Evolutionary conservation across 1,284 basidiomycete species (phyloP), one percentile per base, ranked within the genome.

Genomic region (Lentinus polychrous): DNA sequence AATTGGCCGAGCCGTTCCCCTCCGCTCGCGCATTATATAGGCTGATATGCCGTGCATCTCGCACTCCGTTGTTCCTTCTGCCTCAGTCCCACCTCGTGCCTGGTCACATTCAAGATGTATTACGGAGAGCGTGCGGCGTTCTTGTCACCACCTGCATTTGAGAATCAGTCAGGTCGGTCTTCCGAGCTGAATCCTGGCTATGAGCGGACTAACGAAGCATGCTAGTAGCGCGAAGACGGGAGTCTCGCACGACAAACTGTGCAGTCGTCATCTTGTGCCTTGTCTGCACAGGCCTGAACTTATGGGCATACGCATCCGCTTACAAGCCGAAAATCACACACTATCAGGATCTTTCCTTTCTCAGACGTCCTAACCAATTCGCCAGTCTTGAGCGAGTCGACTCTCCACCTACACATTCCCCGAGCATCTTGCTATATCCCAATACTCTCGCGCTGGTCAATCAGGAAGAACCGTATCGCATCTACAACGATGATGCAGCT

Each of bases 241-340:
- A 20, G n/a, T 23, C 24, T 31, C 3, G 8, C n/a, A 31, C 24
- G 7, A 31, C 32, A 7, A 43, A 5, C 24, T 31, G 24, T 7
- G 11, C 31, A n/a, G 23, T 31, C 14, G 18, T 45, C 18, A 6
- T 39, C 11, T 34, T 46, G 34, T 45, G 43, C 33, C 14, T 45
- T 14, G 12, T 45, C 3, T 45, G 43, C 43, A 45, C 43, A 18
- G 36, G 45, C 34, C 27, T 46, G 15, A 46, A 46, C 34, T 22
- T 46, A 8, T 20, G 38, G 17, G 45, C 45, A 10, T 46, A 37
- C 45, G 38, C n/a, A 3, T 23, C 36, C 11, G 31, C 45, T 23
- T 35, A 36, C 14, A 46, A 46, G 31, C 45, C 34, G 7, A 18
- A 27, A 35, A 39, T 46, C n/a, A 17, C 34, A 20, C 45, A 31